Evolutionary conservation across 2,329 filamentous ascomycete species (phyloP), one percentile per base, ranked within the genome.

Genomic region (Rhinocladiella mackenziei): DNA sequence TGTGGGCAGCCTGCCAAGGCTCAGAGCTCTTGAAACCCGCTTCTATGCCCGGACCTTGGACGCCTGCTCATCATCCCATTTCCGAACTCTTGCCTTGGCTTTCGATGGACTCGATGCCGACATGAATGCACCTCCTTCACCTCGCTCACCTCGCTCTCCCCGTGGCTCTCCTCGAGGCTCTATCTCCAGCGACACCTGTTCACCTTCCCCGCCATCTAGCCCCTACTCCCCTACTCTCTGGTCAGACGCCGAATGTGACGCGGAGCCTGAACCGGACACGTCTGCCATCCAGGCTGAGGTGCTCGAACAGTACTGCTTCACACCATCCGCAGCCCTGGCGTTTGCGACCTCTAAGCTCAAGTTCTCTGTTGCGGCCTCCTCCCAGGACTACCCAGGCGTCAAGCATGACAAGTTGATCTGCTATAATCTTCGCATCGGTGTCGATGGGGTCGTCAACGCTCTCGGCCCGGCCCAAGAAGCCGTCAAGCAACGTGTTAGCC

Each of bases 351-450:
- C 50, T 5, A 53, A 53, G 19, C 43, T 53, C 30, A 53, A 53
- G 25, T 53, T 53, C 28, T 53, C 50, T 5, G 50, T 53, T 25
- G 43, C 45, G 13, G 45, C 45, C 23, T 47, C 50, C n/a, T 47
- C 45, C 9, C 39, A 49, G n/a, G 35, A 40, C 30, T 53, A 53
- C 23, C 46, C 50, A 1, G 43, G 43, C 19, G 20, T 29, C 39
- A 53, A 53, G 36, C 46, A 50, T 25, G 50, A 53, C 37, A 53
- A 53, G 33, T 28, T 53, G 31, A 53, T 48, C 30, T 53, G 50
- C 20, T 53, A 53, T 37, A 53, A 53, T 26, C 43, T 53, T 2
- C 47, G 43, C 25, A 53, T 53, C n/a, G 38, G 50, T 19, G 39
- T 28, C 33, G 50, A 53, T 20, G 50, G 50, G 11, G 30, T 50